Conservation (phyloP, 352 stramenopile genomes). For the Globisporangium cystogenes region DNA sequence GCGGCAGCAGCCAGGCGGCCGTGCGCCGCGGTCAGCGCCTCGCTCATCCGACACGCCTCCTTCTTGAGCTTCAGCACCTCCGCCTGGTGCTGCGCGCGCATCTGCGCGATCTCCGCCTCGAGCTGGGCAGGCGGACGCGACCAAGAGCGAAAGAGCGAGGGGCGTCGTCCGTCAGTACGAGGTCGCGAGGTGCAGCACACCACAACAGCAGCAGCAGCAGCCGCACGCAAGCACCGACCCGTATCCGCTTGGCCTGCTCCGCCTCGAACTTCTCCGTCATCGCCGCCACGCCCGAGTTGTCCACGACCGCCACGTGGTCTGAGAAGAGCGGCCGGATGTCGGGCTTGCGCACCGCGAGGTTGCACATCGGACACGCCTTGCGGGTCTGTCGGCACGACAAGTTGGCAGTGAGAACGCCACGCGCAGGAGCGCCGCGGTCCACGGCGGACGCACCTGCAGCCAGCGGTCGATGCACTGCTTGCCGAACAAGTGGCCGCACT, state of each 20-base stretch:
- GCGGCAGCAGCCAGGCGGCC: background rate
- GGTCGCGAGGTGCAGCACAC: background rate
- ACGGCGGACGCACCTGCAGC: slow-evolving; percentile 31
- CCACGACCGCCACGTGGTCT: slow-evolving; percentile 67
- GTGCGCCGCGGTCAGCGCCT: background rate
- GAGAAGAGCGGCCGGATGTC: slow-evolving; percentile 64
- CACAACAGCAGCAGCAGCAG: background rate
- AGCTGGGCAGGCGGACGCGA: too few species aligned
- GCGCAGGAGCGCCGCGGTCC: too few species aligned
- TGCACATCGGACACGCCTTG: slow-evolving; percentile 61
- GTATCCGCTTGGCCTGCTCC: slow-evolving; percentile 38
- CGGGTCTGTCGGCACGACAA: background rate
- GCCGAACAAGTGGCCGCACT: slow-evolving; percentile 73
- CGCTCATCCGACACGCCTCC: background rate
- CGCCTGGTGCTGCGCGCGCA: slow-evolving; percentile 2
- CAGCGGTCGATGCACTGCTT: slow-evolving; percentile 74
- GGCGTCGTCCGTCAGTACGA: too few species aligned
- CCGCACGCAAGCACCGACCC: slow-evolving; percentile 8
- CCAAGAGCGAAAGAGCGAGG: too few species aligned
- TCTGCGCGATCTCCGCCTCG: background rate
- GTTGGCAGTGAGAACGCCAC: background rate
- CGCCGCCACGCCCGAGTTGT: slow-evolving; percentile 59
- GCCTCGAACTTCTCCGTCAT: slow-evolving; percentile 54
- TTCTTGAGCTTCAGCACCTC: background rate
- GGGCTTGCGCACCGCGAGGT: slow-evolving; percentile 26